These are phyloP conservation scores for Fonsecaea monophora DNA, from an alignment of 2,329 filamentous ascomycete species.

Conservation along the genomic window DNA sequence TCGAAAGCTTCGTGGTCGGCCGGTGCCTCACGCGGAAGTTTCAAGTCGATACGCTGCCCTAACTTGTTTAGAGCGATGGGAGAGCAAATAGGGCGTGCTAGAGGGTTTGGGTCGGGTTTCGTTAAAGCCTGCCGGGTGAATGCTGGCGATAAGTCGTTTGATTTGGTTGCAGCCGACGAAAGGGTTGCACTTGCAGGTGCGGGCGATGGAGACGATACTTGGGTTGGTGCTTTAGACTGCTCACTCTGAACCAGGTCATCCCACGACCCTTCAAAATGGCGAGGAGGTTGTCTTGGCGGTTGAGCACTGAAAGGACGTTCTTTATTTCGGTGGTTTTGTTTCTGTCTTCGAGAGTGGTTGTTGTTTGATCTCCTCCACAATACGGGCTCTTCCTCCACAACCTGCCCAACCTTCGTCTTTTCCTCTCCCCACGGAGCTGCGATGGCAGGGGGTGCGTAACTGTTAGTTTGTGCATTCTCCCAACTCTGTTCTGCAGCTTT, in stretches of 20 bases:
- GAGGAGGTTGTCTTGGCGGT: conserved; percentile 16
- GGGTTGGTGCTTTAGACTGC: not conserved
- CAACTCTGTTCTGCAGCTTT: conserved; percentile 30
- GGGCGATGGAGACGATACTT: conserved; percentile 21
- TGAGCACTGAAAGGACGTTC: conserved; percentile 10
- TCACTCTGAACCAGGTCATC: conserved; percentile 29
- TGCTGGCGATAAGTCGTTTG: conserved; percentile 14
- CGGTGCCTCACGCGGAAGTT: conserved; percentile 25
- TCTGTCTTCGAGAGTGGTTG: conserved; percentile 4
- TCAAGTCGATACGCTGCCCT: conserved; percentile 35
- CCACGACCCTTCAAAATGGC: conserved; percentile 32
- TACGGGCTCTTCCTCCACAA: not conserved
- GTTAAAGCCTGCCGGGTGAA: conserved; percentile 17
- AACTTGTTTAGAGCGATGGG: conserved; percentile 31
- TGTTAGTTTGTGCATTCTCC: conserved; percentile 25
- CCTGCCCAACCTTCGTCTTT: not conserved
- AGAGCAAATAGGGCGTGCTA: conserved; percentile 27
- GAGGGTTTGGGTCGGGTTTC: conserved; percentile 27
- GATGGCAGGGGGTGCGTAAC: conserved; percentile 27
- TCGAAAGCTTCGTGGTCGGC: conserved; percentile 28
- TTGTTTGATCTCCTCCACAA: conserved; percentile 3
- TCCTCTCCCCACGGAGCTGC: conserved; percentile 28
- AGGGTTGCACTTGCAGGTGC: conserved; percentile 10
- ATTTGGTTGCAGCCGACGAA: conserved; percentile 3
- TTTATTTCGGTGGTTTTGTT: not conserved